Percentiles rank a stretch among this genome's conserved stretches.
Evolutionary conservation across 768 basidiomycete species (phyloP).

Genomic region (Pleurotus giganteus): DNA sequence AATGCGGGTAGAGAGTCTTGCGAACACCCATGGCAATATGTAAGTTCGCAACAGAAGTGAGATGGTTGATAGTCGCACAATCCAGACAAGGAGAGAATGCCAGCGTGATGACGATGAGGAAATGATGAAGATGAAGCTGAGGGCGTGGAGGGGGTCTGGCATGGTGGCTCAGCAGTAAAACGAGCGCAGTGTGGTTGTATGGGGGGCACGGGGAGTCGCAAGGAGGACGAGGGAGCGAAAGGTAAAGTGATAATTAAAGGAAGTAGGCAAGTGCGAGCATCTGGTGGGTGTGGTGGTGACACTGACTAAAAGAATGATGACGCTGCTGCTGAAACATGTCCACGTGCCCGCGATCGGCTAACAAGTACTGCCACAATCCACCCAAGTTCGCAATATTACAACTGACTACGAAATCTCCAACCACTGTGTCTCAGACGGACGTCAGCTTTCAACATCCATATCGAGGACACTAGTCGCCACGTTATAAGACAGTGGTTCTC

Average conservation of each 20-base stretch:
- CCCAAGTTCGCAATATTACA: too few species aligned
- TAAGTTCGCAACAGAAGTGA: slow-evolving; percentile 64
- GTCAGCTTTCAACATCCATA: slow-evolving; percentile 34
- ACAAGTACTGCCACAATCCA: too few species aligned
- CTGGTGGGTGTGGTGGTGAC: background rate
- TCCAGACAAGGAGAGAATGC: slow-evolving; percentile 44
- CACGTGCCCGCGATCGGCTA: slow-evolving; percentile 1
- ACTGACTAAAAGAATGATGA: background rate
- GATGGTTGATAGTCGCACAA: slow-evolving; percentile 49
- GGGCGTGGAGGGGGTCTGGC: background rate
- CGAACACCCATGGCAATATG: slow-evolving; percentile 62
- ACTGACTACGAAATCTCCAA: too few species aligned
- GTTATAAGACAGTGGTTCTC: slow-evolving; percentile 3
- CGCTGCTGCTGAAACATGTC: background rate
- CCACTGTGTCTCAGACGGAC: too few species aligned
- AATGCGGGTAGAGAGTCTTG: slow-evolving; percentile 58
- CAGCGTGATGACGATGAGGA: slow-evolving; percentile 25
- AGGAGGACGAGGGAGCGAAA: slow-evolving; percentile 2
- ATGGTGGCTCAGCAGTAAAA: background rate
- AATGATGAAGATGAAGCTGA: slow-evolving; percentile 1
- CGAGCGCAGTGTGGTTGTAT: background rate
- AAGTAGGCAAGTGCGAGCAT: background rate
- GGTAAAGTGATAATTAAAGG: background rate
- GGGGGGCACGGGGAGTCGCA: background rate
- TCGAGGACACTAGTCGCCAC: slow-evolving; percentile 32